Base-by-base conservation (phyloP, 306 rosid genomes). In the Oxytropis ochrocephala region DNA sequence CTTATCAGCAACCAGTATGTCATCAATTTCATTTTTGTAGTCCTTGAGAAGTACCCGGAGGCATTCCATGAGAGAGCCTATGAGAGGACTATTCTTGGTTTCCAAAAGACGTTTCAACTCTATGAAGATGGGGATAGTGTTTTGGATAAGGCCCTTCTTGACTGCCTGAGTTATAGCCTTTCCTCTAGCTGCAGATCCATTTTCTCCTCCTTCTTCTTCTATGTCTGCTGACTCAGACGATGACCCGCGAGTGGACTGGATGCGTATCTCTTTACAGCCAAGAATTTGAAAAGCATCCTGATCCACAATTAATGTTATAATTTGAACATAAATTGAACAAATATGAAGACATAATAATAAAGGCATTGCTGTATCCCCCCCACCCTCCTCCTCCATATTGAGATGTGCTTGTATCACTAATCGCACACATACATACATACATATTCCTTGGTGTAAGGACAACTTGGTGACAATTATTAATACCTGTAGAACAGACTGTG, bases 51-150 rank as follows among this genome's bases (percentile, higher is more conserved):
- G 82, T 69, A 86, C 67, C 5, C 90, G 81, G 13, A 93, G 91
- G 87, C 98, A 93, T 59, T 90, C 97, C 98, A 93, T 93, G 38
- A 93, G 89, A 19, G 97, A 80, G 19, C 98, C 97, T 51, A 84
- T 72, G 11, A 93, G 98, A 70, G 96, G 91, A 67, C 96, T 93
- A 61, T 93, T 90, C 83, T 86, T 93, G 83, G 85, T 82, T 84
- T 90, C 97, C 61, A 93, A 16, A 44, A 88, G 76, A 62, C 97
- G 82, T 77, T 93, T 90, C 77, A 93, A 81, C 87, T 90, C 97
- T 73, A 86, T 88, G 78, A 93, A 93, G 78, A 93, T 90, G 51
- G 98, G 98, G 59, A 93, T 73, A 32, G 89, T 86, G 84, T 85
- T 90, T 72, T 93, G 98, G 53, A 93, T 82, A 19, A 93, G 96